Base-by-base conservation (phyloP, 1,284 basidiomycete genomes). In the Phellopilus nigrolimitatus region DNA sequence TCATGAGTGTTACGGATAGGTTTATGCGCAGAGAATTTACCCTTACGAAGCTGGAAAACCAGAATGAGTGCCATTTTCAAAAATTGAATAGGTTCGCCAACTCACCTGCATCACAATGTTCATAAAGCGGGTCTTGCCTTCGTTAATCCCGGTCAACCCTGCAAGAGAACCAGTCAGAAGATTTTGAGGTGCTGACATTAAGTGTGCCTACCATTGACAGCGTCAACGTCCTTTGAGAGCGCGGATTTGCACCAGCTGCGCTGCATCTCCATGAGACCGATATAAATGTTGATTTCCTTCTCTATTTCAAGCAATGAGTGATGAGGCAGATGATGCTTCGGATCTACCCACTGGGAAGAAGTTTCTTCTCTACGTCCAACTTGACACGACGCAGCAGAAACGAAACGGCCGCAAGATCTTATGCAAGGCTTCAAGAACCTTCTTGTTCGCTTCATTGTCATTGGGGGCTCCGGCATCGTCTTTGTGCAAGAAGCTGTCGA, bases 281-380 rank as follows among this genome's bases (percentile, higher is more conserved):
- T 91, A 59, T 99, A 99, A 51, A 99, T 91, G 65, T 99, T 99
- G 68, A 99, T 94, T 66, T 99, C 97, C 75, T 99, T 99, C 73
- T 99, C 88, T 91, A 34, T 36, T 62, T 40, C 64, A 51, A 30
- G 25, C 34, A 24, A 33, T 8, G 41, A n/a, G 40, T 53, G 25
- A 54, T 30, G 31, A 17, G 10, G 22, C 39, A 36, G 4, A 31
- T 1, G 2, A 2, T 27, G 1, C 0, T n/a, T 33, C 21, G 27
- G 45, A 41, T 21, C 21, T 3, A 70, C 82, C 49, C 64, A 85
- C 88, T 98, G 1, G 97, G 95, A 56, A 99, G 68, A 27, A 99
- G 74, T 56, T 82, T 91, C 74, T 98, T 98, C 74, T 99, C 95
- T 2, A 99, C 97, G 64, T 99, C 97, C 10, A 88, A 79, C 74